Percentiles rank a stretch among this genome's conserved stretches.
Conservation (phyloP, 176 grass and related monocot genomes). For the Saccharum officinarum region DNA sequence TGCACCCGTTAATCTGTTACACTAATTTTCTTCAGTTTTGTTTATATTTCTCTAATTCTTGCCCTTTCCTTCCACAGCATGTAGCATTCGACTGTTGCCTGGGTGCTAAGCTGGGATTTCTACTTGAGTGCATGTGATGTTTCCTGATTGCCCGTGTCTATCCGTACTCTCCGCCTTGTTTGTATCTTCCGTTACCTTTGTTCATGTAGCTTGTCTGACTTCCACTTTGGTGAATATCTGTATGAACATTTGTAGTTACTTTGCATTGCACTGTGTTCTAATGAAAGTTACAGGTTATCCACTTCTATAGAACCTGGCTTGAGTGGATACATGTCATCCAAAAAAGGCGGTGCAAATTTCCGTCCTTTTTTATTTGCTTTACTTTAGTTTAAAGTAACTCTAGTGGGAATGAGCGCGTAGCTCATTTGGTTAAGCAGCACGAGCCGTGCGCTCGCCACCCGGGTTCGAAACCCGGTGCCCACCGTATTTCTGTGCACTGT, state of each 20-base stretch:
- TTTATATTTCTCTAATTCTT: slow-evolving; percentile 32
- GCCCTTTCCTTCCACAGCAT: slow-evolving; percentile 34
- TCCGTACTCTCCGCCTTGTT: slow-evolving; percentile 21
- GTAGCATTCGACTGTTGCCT: slow-evolving; percentile 46
- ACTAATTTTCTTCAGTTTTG: neutral
- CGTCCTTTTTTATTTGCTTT: neutral
- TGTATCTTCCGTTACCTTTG: slow-evolving; percentile 28
- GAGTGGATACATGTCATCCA: no score
- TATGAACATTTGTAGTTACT: slow-evolving; percentile 26
- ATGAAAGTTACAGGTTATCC: slow-evolving; percentile 36
- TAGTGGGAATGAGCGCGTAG: no score
- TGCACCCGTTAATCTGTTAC: neutral
- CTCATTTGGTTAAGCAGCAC: no score
- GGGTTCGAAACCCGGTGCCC: no score
- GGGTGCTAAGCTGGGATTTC: slow-evolving; percentile 42
- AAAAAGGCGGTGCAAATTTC: neutral
- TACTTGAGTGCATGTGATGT: slow-evolving; percentile 29
- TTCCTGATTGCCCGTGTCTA: neutral
- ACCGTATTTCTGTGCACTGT: no score
- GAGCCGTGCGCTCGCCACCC: no score
- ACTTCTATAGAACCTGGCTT: neutral
- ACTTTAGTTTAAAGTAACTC: no score
- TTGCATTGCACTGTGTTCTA: slow-evolving; percentile 7
- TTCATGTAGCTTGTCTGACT: slow-evolving; percentile 25
- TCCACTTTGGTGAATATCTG: slow-evolving; percentile 36